A percentile compares a stretch with the other conserved stretches of the same genome.
These are phyloP conservation scores for Penicillium roqueforti DNA, from an alignment of 495 filamentous ascomycete species.

Conservation along the genomic window DNA sequence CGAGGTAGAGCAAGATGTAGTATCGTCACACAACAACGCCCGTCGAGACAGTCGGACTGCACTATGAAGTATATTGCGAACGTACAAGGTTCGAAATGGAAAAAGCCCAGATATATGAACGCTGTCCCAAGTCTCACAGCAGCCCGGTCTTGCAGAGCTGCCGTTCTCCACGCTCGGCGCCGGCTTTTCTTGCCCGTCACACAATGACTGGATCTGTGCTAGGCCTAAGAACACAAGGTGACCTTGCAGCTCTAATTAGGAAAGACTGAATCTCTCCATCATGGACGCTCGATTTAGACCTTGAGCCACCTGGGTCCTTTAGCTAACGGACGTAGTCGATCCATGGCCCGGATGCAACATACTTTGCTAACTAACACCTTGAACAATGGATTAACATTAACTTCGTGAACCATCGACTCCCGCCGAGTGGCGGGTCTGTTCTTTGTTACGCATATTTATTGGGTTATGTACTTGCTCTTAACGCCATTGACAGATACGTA, in stretches of 20 bases:
- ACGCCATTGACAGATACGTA: neutral
- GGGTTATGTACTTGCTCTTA: neutral
- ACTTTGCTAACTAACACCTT: neutral
- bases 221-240: constrained; percentile 7
- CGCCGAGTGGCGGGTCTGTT: neutral
- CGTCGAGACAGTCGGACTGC: neutral
- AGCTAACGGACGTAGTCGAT: neutral
- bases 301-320: constrained; percentile 1
- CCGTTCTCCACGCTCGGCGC: constrained; percentile 20
- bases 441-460: neutral
- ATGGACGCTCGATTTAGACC: neutral
- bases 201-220: constrained; percentile 11
- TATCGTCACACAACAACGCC: constrained; percentile 19
- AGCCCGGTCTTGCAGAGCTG: constrained; percentile 16
- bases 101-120: constrained; percentile 5
- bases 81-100: constrained; percentile 13
- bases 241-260: constrained; percentile 10
- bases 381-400: neutral
- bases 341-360: constrained; percentile 17
- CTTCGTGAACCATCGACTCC: neutral
- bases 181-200: constrained; percentile 12
- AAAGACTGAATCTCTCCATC: constrained; percentile 1
- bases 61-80: neutral
- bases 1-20: constrained; percentile 17
- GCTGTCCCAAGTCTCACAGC: constrained; percentile 20